Percentiles rank a stretch among this genome's conserved stretches.
Evolutionary conservation across 768 basidiomycete genomes (phyloP).

Genomic region (Tylopilus felleus): DNA sequence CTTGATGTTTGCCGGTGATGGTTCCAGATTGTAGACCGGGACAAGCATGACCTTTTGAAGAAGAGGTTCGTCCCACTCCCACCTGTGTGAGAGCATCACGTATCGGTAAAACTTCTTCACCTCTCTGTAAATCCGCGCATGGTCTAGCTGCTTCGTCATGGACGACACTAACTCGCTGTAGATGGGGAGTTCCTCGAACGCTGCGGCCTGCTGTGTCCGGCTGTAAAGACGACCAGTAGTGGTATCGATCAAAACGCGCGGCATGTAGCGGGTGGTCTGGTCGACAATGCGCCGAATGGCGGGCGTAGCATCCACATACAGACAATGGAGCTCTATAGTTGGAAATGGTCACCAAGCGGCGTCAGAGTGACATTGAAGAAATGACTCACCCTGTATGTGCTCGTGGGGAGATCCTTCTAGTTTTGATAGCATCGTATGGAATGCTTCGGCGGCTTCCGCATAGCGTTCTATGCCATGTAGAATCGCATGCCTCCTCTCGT

Average conservation of each 20-base stretch:
- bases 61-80: too few relatives aligned
- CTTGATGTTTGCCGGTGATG: not conserved
- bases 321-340: not conserved
- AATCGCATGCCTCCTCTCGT: constrained; percentile 1
- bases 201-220: too few relatives aligned
- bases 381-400: not conserved
- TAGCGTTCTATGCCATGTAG: not conserved
- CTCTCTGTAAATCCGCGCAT: too few relatives aligned
- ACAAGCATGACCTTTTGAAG: not conserved
- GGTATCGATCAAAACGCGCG: not conserved
- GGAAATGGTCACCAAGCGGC: not conserved
- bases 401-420: not conserved
- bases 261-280: not conserved
- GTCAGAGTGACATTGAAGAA: not conserved
- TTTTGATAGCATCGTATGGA: not conserved
- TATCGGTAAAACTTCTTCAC: too few relatives aligned
- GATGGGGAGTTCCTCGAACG: too few relatives aligned
- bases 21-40: not conserved
- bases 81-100: too few relatives aligned
- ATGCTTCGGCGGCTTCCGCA: not conserved
- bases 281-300: not conserved
- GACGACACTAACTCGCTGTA: too few relatives aligned
- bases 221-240: too few relatives aligned
- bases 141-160: too few relatives aligned
- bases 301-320: not conserved